A percentile compares a stretch with the other conserved stretches of the same genome.
These are phyloP conservation scores for Canavalia ensiformis DNA, from an alignment of 306 rosid genomes.

Conservation along the genomic window DNA sequence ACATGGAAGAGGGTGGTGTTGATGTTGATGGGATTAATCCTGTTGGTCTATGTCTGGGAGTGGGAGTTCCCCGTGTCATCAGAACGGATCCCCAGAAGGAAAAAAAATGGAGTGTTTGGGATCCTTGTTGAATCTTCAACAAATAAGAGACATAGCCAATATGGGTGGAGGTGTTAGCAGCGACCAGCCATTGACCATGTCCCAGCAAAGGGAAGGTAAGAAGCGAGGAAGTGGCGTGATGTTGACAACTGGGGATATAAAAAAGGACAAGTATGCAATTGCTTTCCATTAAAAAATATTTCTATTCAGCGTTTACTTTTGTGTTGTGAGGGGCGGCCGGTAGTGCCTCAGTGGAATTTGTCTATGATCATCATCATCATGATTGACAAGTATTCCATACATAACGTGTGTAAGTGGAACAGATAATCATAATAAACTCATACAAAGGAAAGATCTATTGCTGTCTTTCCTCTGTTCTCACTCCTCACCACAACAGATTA, in stretches of 20 bases:
- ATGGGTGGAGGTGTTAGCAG: not conserved
- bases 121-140: no score
- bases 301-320: conserved; percentile 54
- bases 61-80: conserved; percentile 29
- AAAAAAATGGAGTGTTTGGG: conserved; percentile 23
- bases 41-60: not conserved
- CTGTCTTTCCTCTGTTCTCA: not conserved
- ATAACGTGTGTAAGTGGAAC: conserved; percentile 49
- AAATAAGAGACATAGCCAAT: not conserved
- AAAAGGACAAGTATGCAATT: not conserved
- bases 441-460: not conserved
- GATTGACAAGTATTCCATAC: conserved; percentile 39
- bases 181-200: conserved; percentile 48
- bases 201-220: conserved; percentile 29
- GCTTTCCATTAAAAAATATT: not conserved
- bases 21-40: conserved; percentile 18
- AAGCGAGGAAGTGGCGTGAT: conserved; percentile 10
- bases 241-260: conserved; percentile 1
- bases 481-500: not conserved
- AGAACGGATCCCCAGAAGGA: conserved; percentile 26
- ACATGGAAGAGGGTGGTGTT: not conserved
- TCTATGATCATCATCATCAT: conserved; percentile 45
- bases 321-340: conserved; percentile 42
- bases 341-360: conserved; percentile 43
- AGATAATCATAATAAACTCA: not conserved